Base-by-base conservation (phyloP, 352 stramenopile genomes). In the Phytopythium oedochilum region DNA sequence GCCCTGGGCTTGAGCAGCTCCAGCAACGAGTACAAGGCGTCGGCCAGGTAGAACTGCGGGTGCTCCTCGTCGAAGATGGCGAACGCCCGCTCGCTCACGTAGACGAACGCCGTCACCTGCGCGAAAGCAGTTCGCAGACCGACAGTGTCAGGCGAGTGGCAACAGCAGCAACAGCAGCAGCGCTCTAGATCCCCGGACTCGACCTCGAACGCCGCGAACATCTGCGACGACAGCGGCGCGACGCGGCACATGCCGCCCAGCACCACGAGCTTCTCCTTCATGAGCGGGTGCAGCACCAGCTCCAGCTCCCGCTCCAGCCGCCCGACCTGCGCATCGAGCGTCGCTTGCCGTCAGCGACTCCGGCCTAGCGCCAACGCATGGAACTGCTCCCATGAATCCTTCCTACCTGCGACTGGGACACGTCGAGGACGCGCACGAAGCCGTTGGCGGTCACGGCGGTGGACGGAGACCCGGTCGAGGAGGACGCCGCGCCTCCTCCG, bases 181-280 rank as follows among this genome's bases (percentile, higher is more conserved):
- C 18, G 52, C 10, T 3, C 50, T 25, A 34, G 20, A 3, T 3
- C 39, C 18, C 7, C 6, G 22, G 25, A 8, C 57, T 57, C 26
- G 60, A 86, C 75, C 39, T 75, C 49, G 60, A 92, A 92, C 0
- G 79, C 83, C 14, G 82, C 73, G 29, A 92, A 92, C 63, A 88
- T 80, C 28, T 81, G 64, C 26, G 54, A 64, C 2, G 73, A 83
- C 26, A 64, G 46, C 1, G 78, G 79, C 14, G 71, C 53, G 2
- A 55, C 45, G n/a, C 78, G 57, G 26, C 79, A 90, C 17, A 87
- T 66, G 11, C 68, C 79, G 18, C 60, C 64, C 1, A 89, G 57
- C 12, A 36, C 62, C 18, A 88, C 61, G 0, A 92, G 61, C 11
- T 64, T 64, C 57, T 74, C 73, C 38, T 87, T 85, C 61, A 92